A percentile compares a stretch with the other conserved stretches of the same genome.
These are phyloP conservation scores for Agrocybe praecox DNA, from an alignment of 768 basidiomycete species.

Conservation along the genomic window DNA sequence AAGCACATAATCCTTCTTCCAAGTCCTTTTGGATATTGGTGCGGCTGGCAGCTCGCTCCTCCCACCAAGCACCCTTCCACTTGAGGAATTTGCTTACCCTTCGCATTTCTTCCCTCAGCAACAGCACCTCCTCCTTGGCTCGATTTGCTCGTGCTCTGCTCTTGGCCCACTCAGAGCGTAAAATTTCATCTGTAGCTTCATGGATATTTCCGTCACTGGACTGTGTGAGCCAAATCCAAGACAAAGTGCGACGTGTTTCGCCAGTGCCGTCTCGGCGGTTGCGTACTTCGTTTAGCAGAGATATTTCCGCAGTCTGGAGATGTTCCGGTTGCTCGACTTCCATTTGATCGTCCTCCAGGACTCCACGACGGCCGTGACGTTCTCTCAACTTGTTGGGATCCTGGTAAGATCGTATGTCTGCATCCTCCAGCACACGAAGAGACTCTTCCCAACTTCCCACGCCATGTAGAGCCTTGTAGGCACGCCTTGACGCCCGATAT, in stretches of 20 bases:
- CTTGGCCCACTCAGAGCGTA: too few relatives aligned
- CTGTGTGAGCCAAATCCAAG: constrained; percentile 6
- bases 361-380: background rate
- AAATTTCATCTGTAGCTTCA: too few relatives aligned
- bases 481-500: constrained; percentile 9
- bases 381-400: constrained; percentile 3
- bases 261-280: constrained; percentile 1
- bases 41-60: too few relatives aligned
- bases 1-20: too few relatives aligned
- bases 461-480: background rate
- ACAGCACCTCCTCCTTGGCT: too few relatives aligned
- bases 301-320: background rate
- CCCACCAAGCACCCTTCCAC: too few relatives aligned
- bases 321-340: background rate
- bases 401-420: constrained; percentile 5
- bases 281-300: background rate
- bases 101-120: too few relatives aligned
- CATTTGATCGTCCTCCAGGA: constrained; percentile 8
- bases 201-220: too few relatives aligned
- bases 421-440: constrained; percentile 4
- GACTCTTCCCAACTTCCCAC: constrained; percentile 4
- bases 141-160: too few relatives aligned
- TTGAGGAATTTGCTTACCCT: too few relatives aligned
- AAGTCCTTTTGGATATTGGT: too few relatives aligned
- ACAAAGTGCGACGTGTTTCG: constrained; percentile 1